Conservation (phyloP, 2,329 filamentous ascomycete species). For the Aaosphaeria pasadenensis region DNA sequence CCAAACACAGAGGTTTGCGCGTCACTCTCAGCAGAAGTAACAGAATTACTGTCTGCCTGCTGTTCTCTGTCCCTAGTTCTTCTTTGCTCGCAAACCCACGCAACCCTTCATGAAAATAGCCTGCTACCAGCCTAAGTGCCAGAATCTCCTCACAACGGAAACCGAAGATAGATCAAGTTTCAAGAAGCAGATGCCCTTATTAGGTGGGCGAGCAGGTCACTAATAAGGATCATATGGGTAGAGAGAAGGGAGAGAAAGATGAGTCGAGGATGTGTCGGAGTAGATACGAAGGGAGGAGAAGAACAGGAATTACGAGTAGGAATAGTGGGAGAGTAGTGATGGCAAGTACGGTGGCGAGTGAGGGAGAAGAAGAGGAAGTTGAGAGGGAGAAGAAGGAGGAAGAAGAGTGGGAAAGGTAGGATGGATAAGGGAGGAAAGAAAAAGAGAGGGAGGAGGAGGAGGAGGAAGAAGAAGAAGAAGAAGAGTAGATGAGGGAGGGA, state of each 20-base stretch:
- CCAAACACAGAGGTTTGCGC: too few species aligned
- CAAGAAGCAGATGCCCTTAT: conserved; percentile 39
- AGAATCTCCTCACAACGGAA: conserved; percentile 27
- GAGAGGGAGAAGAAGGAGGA: too few species aligned
- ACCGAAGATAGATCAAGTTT: conserved; percentile 31
- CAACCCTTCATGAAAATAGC: conserved; percentile 14
- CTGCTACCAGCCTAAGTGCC: conserved; percentile 29
- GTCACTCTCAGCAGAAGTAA: too few species aligned
- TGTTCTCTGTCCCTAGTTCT: conserved; percentile 11
- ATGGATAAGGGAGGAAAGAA: too few species aligned
- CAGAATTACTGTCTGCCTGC: conserved; percentile 5
- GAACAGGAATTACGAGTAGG: neutral
- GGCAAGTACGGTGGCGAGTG: too few species aligned
- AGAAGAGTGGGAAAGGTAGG: too few species aligned
- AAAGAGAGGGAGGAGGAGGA: too few species aligned
- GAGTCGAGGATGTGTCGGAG: conserved; percentile 8
- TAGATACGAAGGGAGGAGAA: conserved; percentile 9
- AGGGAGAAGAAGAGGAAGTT: too few species aligned
- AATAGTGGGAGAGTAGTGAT: too few species aligned
- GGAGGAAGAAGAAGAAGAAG: too few species aligned
- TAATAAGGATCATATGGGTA: conserved; percentile 32
- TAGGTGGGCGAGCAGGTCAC: conserved; percentile 35
- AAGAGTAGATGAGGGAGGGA: too few species aligned
- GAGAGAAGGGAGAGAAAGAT: conserved; percentile 26
- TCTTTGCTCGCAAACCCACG: conserved; percentile 16